These are phyloP conservation scores for Anaeramoeba flamelloides DNA, from an alignment of 78 protist species.

Conservation along the genomic window DNA sequence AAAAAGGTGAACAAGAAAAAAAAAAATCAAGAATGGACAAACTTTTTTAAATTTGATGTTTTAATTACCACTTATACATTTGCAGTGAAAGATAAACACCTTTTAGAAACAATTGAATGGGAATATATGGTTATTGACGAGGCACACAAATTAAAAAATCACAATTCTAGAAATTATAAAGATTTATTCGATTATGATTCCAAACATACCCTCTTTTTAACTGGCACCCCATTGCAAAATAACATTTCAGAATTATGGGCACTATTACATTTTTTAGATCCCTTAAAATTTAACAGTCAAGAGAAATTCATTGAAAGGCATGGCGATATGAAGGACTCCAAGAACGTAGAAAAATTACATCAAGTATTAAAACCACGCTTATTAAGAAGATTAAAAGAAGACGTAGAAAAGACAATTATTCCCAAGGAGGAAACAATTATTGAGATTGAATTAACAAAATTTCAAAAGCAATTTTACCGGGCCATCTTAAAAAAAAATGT, in stretches of 20 bases:
- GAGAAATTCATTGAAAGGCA: conserved; percentile 19
- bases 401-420: conserved; percentile 18
- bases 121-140: conserved; percentile 20
- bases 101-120: not conserved
- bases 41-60: not conserved
- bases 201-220: conserved; percentile 16
- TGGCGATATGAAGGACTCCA: conserved; percentile 44
- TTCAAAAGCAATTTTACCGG: not conserved
- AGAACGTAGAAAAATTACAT: conserved; percentile 36
- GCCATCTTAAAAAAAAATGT: not conserved
- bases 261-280: conserved; percentile 54
- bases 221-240: conserved; percentile 80
- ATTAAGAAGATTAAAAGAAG: conserved; percentile 54
- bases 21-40: no score
- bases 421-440: not conserved
- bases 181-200: no score
- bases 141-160: conserved; percentile 23
- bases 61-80: conserved; percentile 7
- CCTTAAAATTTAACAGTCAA: conserved; percentile 16
- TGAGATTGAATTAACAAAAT: not conserved
- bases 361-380: conserved; percentile 56
- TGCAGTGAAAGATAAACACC: conserved; percentile 6
- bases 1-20: no score
- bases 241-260: conserved; percentile 57
- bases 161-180: conserved; percentile 20